phyloP scores from a whole-genome alignment of 768 basidiomycete genomes.

The Hysterangium stoloniferum region DNA sequence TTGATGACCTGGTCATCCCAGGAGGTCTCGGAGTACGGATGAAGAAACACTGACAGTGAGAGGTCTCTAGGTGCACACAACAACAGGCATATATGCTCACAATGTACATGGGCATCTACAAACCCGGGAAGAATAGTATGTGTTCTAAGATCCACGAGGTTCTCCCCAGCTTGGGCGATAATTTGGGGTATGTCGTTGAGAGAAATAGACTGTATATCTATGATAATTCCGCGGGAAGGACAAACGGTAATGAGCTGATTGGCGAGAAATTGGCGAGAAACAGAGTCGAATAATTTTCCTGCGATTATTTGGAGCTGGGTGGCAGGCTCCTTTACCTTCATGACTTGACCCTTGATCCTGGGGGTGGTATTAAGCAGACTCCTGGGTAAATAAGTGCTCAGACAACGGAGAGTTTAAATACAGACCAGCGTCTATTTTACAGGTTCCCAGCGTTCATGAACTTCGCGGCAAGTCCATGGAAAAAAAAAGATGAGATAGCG shows the following conservation, averaged over 20 bases:
- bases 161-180: conserved; percentile 12
- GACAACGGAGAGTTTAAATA: too few relatives aligned
- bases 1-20: conserved; percentile 58
- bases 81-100: conserved; percentile 24
- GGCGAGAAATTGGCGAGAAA: conserved; percentile 31
- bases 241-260: conserved; percentile 44
- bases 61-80: not conserved
- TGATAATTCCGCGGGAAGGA: conserved; percentile 38
- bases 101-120: conserved; percentile 49
- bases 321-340: too few relatives aligned
- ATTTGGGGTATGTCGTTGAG: conserved; percentile 9
- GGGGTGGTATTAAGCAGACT: too few relatives aligned
- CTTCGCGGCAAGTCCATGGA: too few relatives aligned
- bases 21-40: conserved; percentile 49
- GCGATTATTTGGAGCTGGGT: conserved; percentile 27
- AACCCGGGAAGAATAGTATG: conserved; percentile 49
- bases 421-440: too few relatives aligned
- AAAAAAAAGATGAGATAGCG: too few relatives aligned
- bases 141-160: conserved; percentile 37
- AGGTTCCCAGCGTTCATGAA: too few relatives aligned
- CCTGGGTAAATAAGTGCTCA: too few relatives aligned
- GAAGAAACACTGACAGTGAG: conserved; percentile 43
- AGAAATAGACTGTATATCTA: conserved; percentile 29
- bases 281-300: conserved; percentile 45
- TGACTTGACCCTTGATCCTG: too few relatives aligned